These are phyloP conservation scores for Brassica hybrid DNA, from an alignment of 441 rosid genomes.

Conservation along the genomic window DNA sequence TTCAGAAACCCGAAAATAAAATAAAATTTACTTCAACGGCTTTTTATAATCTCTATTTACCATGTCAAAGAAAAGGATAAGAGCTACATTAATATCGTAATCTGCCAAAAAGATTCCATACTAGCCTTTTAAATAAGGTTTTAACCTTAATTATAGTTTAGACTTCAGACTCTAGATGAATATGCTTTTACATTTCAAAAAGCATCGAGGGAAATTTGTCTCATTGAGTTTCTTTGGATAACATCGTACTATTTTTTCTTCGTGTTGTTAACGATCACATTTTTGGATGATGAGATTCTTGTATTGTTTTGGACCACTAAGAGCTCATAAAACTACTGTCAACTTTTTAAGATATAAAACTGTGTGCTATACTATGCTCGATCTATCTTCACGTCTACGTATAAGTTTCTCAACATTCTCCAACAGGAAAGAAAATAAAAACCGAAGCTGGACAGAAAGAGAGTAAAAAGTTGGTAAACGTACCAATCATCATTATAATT, in stretches of 20 bases:
- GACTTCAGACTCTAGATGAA: conserved; percentile 1
- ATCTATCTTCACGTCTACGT: not conserved
- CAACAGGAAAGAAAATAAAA: not conserved
- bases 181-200: conserved; percentile 10
- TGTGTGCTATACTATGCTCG: not conserved
- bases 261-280: conserved; percentile 5
- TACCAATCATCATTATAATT: not conserved
- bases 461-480: conserved; percentile 18
- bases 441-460: not conserved
- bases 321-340: too few species aligned
- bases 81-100: conserved; percentile 33
- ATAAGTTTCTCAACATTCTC: not conserved
- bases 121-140: conserved; percentile 29
- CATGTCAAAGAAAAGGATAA: conserved; percentile 15
- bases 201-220: not conserved
- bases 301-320: not conserved
- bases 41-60: conserved; percentile 33
- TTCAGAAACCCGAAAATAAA: conserved; percentile 22
- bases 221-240: not conserved
- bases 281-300: not conserved
- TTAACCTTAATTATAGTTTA: not conserved
- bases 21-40: conserved; percentile 27
- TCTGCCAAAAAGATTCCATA: conserved; percentile 36
- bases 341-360: not conserved
- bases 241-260: not conserved